phyloP scores from a whole-genome alignment of 2,329 filamentous ascomycete genomes.

The Aspergillus sp. region DNA sequence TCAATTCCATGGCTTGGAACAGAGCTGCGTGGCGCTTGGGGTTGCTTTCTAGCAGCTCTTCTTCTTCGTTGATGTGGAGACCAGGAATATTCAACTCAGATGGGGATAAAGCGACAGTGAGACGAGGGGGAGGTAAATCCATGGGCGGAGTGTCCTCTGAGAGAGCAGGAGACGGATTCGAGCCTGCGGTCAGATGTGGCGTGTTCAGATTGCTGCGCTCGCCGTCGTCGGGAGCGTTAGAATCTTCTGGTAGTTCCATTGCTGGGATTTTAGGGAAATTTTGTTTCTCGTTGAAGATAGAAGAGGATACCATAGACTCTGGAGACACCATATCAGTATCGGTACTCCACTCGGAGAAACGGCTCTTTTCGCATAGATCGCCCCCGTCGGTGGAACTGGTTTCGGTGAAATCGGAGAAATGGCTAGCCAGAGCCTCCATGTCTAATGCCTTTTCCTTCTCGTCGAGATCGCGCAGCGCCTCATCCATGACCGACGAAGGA shows the following conservation, averaged over 20 bases:
- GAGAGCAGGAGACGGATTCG: conserved; percentile 31
- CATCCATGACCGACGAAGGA: conserved; percentile 47
- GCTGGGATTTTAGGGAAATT: conserved; percentile 20
- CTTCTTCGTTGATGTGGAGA: conserved; percentile 34
- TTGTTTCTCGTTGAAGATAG: conserved; percentile 31
- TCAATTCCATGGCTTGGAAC: conserved; percentile 32
- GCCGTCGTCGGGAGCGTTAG: conserved; percentile 20
- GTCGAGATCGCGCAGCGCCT: conserved; percentile 38
- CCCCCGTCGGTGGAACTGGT: conserved; percentile 30
- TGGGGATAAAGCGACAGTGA: conserved; percentile 27
- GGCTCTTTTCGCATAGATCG: conserved; percentile 35
- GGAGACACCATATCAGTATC: conserved; percentile 37
- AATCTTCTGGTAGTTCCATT: conserved; percentile 24
- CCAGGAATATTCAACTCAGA: conserved; percentile 31
- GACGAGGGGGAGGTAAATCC: conserved; percentile 25
- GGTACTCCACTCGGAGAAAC: conserved; percentile 43
- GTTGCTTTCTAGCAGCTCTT: conserved; percentile 32
- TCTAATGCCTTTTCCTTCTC: conserved; percentile 33
- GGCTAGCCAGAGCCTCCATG: conserved; percentile 37
- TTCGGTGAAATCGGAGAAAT: conserved; percentile 43
- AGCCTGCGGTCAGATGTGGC: conserved; percentile 34
- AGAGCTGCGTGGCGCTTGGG: conserved; percentile 40
- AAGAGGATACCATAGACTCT: conserved; percentile 37
- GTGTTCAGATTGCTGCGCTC: conserved; percentile 37
- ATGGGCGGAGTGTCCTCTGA: conserved; percentile 27